Percentiles rank a stretch among this genome's conserved stretches.
These are phyloP conservation scores for Daedaleopsis sinensis DNA, from an alignment of 768 basidiomycete species.

Conservation along the genomic window DNA sequence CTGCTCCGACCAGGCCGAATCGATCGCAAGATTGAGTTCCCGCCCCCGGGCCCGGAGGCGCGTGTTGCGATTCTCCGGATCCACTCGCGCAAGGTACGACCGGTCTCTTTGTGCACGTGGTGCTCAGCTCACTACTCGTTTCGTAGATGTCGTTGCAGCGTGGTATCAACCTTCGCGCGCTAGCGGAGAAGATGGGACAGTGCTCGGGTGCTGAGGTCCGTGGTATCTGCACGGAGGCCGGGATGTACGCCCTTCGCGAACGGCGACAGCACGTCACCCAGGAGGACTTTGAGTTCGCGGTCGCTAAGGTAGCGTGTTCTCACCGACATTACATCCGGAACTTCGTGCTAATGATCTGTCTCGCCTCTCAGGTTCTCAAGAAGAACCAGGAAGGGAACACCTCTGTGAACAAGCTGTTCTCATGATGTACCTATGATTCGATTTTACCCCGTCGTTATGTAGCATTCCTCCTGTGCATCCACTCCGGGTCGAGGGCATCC, in stretches of 20 bases:
- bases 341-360: background rate
- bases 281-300: constrained; percentile 98
- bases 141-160: constrained; percentile 93
- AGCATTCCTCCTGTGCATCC: background rate
- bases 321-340: background rate
- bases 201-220: constrained; percentile 98
- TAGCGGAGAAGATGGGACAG: constrained; percentile 99
- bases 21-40: constrained; percentile 98
- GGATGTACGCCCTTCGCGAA: constrained; percentile 97
- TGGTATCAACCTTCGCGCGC: constrained; percentile 92
- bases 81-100: constrained; percentile 85
- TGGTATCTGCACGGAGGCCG: constrained; percentile 97
- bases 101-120: background rate
- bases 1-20: constrained; percentile 93
- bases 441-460: constrained; percentile 1
- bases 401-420: constrained; percentile 93
- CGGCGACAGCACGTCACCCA: constrained; percentile 96
- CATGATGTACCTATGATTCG: constrained; percentile 43
- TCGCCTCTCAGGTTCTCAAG: constrained; percentile 68
- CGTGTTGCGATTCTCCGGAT: constrained; percentile 97
- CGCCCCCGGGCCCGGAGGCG: constrained; percentile 95
- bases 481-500: background rate
- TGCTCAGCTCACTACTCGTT: background rate
- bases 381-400: constrained; percentile 97
- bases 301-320: constrained; percentile 73